phyloP scores from a whole-genome alignment of 2,329 filamentous ascomycete genomes.

The Cercospora nicotianae region DNA sequence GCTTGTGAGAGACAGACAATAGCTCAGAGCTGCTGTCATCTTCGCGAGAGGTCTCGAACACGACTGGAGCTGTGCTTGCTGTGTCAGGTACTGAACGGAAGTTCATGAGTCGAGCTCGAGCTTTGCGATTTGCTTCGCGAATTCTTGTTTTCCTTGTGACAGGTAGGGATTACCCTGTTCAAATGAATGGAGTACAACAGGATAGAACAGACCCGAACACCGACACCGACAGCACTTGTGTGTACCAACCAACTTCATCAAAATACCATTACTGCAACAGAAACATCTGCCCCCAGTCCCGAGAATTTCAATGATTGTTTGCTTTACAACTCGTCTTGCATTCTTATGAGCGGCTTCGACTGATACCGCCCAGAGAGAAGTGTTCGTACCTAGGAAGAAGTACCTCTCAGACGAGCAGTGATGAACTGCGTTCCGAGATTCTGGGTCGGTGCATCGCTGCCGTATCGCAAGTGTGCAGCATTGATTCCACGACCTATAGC shows the following conservation, averaged over 20 bases:
- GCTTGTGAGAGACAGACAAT: not conserved
- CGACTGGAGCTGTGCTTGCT: no score
- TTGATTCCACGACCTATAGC: slow-evolving; percentile 36
- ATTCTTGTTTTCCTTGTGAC: not conserved
- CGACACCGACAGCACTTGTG: not conserved
- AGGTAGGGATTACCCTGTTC: not conserved
- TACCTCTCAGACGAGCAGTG: slow-evolving; percentile 21
- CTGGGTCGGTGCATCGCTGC: slow-evolving; percentile 33
- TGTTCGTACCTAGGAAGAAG: not conserved
- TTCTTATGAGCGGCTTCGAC: not conserved
- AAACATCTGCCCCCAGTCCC: not conserved
- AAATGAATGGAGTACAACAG: not conserved
- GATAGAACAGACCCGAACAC: not conserved
- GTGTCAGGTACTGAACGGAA: not conserved
- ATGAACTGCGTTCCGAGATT: slow-evolving; percentile 35
- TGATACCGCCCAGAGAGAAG: not conserved
- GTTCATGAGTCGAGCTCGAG: not conserved
- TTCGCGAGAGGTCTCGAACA: not conserved
- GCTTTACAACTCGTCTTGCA: not conserved
- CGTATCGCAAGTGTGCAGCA: slow-evolving; percentile 36
- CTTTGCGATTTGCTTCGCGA: not conserved
- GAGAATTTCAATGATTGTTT: not conserved
- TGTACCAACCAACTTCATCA: not conserved
- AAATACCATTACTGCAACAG: not conserved
- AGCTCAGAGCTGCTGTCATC: not conserved